Base-by-base conservation (phyloP, 2,329 filamentous ascomycete species). In the Aurifilum marmelostoma region DNA sequence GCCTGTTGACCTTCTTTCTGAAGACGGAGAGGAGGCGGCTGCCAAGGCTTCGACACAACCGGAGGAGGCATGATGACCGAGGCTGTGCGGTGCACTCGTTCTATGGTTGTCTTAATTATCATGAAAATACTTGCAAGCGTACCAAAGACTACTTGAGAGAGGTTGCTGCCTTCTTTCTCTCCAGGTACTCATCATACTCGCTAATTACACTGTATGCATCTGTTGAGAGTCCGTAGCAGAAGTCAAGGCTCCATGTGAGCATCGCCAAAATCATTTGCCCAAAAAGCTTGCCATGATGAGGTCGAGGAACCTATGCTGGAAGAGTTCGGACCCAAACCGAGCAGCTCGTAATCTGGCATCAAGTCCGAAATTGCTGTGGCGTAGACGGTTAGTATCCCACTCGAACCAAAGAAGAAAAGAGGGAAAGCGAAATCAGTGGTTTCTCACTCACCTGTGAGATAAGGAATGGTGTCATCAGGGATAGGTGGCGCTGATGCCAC, bases 1-100 rank as follows among this genome's bases (percentile, higher is more conserved):
- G 69, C 27, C 37, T 71, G 47, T n/a, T 71, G 64, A 64, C 69
- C 0, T 64, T 69, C 37, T 71, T 71, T 60, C 41, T 69, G 6
- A 67, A 65, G 43, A 41, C 63, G 2, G 69, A 71, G 41, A 65
- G 50, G 43, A n/a, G n/a, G 58, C 69, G 56, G 47, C 62, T 9
- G 29, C 32, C 6, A 62, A 43, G 59, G n/a, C 24, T 37, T 5
- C n/a, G 4, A 34, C 34, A 43, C 37, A 5, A 2, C 2, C 12
- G 7, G 24, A 16, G 14, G 27, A 56, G 52, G 52, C 5, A 29
- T 56, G 16, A 7, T 27, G 24, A 27, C n/a, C n/a, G n/a, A n/a
- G 24, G 24, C 12, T 4, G 9, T 4, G 3, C 27, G 2, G 6
- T 54, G 24, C 29, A 27, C 24, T 54, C 24, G 24, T 8, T n/a